phyloP scores from a whole-genome alignment of 2,329 filamentous ascomycete species.

The Alternaria incomplexa region DNA sequence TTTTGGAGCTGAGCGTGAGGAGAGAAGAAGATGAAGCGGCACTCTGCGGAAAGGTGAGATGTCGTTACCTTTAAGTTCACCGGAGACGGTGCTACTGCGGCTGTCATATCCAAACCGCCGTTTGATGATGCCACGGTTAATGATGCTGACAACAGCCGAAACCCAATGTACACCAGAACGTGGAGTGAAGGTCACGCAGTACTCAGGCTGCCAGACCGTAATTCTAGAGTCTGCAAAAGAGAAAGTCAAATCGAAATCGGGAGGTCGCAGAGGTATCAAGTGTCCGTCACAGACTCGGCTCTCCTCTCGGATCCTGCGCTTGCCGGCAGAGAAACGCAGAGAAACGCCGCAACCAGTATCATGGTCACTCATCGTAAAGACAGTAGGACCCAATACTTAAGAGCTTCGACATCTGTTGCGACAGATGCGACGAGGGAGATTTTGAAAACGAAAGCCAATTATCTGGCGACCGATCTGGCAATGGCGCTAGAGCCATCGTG shows the following conservation, averaged over 20 bases:
- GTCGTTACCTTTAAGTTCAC: not conserved
- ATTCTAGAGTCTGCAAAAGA: too few relatives aligned
- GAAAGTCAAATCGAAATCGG: not conserved
- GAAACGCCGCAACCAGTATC: not conserved
- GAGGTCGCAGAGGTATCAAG: not conserved
- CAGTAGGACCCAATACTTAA: too few relatives aligned
- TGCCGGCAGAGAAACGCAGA: not conserved
- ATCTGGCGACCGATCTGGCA: too few relatives aligned
- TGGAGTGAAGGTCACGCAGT: too few relatives aligned
- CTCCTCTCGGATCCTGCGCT: constrained; percentile 8
- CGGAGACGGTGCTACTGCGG: not conserved
- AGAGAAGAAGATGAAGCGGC: not conserved
- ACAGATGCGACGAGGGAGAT: not conserved
- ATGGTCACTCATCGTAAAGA: fast-evolving
- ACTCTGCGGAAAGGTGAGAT: not conserved
- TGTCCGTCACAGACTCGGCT: not conserved
- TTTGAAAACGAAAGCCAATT: too few relatives aligned
- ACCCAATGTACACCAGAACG: too few relatives aligned
- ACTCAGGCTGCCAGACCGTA: too few relatives aligned
- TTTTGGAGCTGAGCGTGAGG: not conserved
- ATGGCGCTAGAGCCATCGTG: not conserved
- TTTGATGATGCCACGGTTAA: not conserved
- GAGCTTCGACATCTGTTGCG: not conserved
- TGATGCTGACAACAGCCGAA: too few relatives aligned
- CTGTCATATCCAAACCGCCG: not conserved